Base-by-base conservation (phyloP, 1,284 basidiomycete genomes). In the Psilocybe mexicana region DNA sequence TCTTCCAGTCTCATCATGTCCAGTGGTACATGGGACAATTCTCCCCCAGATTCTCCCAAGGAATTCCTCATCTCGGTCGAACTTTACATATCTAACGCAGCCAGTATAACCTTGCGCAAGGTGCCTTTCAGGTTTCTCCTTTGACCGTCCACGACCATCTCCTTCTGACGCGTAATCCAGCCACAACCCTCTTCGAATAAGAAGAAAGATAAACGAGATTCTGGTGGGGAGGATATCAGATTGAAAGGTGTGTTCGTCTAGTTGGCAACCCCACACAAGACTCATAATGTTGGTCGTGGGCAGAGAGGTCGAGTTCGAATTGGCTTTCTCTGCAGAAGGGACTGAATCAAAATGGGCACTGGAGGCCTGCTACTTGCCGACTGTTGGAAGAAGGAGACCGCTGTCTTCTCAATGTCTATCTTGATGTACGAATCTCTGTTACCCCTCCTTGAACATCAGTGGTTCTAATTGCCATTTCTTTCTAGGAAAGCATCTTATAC, bases 291-390 rank as follows among this genome's bases (percentile, higher is more conserved):
- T 35, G 38, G 38, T 14, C 47, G 42, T 24, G 11, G 44, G 52
- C 59, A 90, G 89, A 92, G 69, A 89, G 87, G 72, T 76, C 85
- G 10, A 89, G 86, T 64, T 77, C 86, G n/a, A 90, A 84, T 65
- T 90, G 88, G 88, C 79, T 88, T 46, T 79, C 80, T 18, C 75
- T 88, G n/a, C 73, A 80, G 38, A 82, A 80, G 59, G 78, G 76
- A 30, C 64, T 81, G 24, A 70, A 78, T 33, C 76, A 74, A 36
- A 71, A 77, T 14, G 86, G 84, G 12, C 83, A 85, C 52, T 92
- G 90, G 90, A 77, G 86, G 65, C 71, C 79, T 44, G 90, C 86
- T 24, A 85, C 80, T 12, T 92, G 90, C 71, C 88, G 79, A 65
- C 72, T 92, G 52, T 72, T 78, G 42, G 87, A 90, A 64, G 87